Percentiles rank a stretch among this genome's conserved stretches.
Conservation (phyloP, 345 rosid genomes). For the Lenwebbia sp. region DNA sequence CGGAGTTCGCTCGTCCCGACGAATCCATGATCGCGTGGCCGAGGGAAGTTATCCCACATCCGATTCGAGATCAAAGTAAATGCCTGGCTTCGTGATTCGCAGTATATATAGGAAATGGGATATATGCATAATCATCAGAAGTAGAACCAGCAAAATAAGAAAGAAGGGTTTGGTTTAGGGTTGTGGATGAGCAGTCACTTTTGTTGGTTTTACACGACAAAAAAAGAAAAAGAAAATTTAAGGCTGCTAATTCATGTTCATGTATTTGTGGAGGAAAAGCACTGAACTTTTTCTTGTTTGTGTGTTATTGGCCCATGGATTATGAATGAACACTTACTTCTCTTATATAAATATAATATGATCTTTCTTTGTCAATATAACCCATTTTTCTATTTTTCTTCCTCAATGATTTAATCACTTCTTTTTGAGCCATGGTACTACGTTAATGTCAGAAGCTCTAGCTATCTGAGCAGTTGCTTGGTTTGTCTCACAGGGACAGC, state of each 20-base stretch:
- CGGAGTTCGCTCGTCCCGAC: constrained; percentile 10
- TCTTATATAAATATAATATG: neutral
- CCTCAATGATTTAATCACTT: neutral
- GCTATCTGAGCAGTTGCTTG: constrained; percentile 13
- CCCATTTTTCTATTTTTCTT: neutral
- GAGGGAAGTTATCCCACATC: neutral
- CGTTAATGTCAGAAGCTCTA: constrained; percentile 23
- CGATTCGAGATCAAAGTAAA: neutral
- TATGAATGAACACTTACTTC: neutral
- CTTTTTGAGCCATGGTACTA: constrained; percentile 23
- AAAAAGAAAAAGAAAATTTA: neutral
- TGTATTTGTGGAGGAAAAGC: neutral
- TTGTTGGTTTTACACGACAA: constrained; percentile 67
- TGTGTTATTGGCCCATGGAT: neutral
- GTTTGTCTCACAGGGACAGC: constrained; percentile 22
- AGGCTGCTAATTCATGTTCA: neutral
- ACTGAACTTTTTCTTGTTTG: neutral
- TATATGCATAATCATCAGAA: neutral
- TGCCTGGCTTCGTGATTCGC: neutral
- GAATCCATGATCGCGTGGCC: neutral
- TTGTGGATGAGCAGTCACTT: constrained; percentile 64
- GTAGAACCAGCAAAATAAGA: constrained; percentile 17
- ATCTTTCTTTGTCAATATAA: neutral
- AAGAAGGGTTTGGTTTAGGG: constrained; percentile 59
- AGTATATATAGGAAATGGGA: constrained; percentile 9